Percentiles rank a stretch among this genome's conserved stretches.
These are phyloP conservation scores for Rhododendron griersonianum DNA, from an alignment of 148 eudicot genomes.

Conservation along the genomic window DNA sequence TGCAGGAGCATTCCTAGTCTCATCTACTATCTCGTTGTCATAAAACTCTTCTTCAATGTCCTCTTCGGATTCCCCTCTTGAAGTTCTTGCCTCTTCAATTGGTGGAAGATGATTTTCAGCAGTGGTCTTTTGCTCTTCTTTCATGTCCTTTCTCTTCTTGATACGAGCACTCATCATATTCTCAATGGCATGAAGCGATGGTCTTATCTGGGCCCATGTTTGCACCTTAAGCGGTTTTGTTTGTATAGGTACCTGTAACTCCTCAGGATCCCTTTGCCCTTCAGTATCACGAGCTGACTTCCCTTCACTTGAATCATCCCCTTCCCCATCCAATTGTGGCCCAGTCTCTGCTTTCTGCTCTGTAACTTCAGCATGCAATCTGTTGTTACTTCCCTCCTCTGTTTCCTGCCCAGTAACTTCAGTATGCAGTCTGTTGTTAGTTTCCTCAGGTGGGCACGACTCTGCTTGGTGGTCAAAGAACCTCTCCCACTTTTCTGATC, in stretches of 20 bases:
- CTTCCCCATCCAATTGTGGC: conserved; percentile 26
- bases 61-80: conserved; percentile 27
- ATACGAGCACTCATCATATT: conserved; percentile 51
- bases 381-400: conserved; percentile 10
- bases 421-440: conserved; percentile 18
- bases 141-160: conserved; percentile 30
- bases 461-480: conserved; percentile 67
- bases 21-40: conserved; percentile 27
- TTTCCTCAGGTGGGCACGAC: conserved; percentile 27
- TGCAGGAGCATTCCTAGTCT: conserved; percentile 16
- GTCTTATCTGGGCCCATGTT: conserved; percentile 61
- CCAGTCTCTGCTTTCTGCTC: conserved; percentile 17
- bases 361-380: conserved; percentile 22
- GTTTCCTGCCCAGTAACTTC: conserved; percentile 2
- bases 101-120: conserved; percentile 27
- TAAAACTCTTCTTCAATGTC: conserved; percentile 27
- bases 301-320: conserved; percentile 36
- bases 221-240: conserved; percentile 33
- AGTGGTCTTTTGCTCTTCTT: conserved; percentile 16
- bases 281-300: conserved; percentile 23
- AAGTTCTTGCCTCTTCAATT: conserved; percentile 27
- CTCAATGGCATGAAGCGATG: conserved; percentile 53
- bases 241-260: conserved; percentile 22
- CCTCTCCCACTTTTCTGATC: conserved; percentile 67
- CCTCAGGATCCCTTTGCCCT: conserved; percentile 29